phyloP scores from a whole-genome alignment of 192 early-diverging fungal species.

The Backusella psychrophila region DNA sequence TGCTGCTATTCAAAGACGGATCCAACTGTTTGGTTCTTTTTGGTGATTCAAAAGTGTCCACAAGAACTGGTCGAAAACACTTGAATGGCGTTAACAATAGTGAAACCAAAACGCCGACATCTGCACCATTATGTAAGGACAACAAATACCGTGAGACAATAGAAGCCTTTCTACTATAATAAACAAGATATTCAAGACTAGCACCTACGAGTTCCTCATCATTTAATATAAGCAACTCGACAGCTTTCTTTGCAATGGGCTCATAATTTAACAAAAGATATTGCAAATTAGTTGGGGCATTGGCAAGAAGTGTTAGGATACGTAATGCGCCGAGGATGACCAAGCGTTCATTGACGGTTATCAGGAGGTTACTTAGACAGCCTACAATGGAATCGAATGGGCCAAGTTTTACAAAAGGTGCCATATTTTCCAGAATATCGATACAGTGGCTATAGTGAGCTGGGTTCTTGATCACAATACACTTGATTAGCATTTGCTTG shows the following conservation, averaged over 20 bases:
- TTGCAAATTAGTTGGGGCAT: constrained; percentile 31
- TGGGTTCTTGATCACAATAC: constrained; percentile 53
- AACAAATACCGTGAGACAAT: constrained; percentile 42
- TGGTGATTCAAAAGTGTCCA: neutral
- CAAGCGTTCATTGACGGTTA: constrained; percentile 56
- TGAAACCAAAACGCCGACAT: constrained; percentile 44
- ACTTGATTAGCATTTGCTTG: constrained; percentile 60
- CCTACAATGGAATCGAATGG: constrained; percentile 60
- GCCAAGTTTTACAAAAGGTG: constrained; percentile 50
- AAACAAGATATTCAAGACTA: constrained; percentile 68
- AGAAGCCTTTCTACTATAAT: constrained; percentile 51
- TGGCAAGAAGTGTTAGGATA: constrained; percentile 56
- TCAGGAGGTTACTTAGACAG: constrained; percentile 47
- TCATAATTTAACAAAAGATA: constrained; percentile 42
- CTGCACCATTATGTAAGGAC: constrained; percentile 45
- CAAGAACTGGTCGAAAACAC: neutral
- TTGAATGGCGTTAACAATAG: constrained; percentile 38
- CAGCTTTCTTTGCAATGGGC: constrained; percentile 39
- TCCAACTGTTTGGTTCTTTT: neutral
- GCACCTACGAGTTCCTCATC: constrained; percentile 58
- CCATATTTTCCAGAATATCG: constrained; percentile 71
- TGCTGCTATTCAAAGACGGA: neutral
- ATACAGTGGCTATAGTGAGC: constrained; percentile 55
- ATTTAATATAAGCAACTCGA: constrained; percentile 54
- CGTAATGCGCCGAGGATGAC: constrained; percentile 59